Evolutionary conservation across 2,329 filamentous ascomycete genomes (phyloP), one percentile per base, ranked within the genome.

Genomic region (Phyllosticta paracitricarpa): DNA sequence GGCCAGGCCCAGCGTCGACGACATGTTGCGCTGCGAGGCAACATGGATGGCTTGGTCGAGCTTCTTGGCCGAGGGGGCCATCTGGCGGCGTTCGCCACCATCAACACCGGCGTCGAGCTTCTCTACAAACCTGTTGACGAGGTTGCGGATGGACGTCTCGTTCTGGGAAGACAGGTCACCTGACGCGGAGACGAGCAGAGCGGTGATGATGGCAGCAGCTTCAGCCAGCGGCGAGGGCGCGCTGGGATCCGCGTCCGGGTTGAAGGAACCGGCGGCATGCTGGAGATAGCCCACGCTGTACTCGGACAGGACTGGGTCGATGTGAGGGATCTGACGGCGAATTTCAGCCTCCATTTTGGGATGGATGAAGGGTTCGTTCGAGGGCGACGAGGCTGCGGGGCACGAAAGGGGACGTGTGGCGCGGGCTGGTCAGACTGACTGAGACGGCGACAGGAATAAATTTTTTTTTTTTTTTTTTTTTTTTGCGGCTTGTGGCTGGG

Each of bases 31-130:
- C 77, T 96, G 91, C 26, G 92, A 87, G 73, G 91, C 90, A 69
- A 99, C 93, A 76, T 97, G 90, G 75, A 97, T 90, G 63, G 92
- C 89, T 75, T 97, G 92, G 70, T 97, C 94, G 22, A 99, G 84
- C 69, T 91, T 89, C 75, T 82, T 91, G 63, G 93, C 89, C 7
- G 85, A 84, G 22, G 90, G 88, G 9, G 89, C 89, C 67, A 87
- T 84, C 70, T 87, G 85, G 65, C 82, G 79, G 58, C 82, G 81
- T 74, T 91, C 84, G 56, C 85, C 82, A 74, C 85, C 82, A 74
- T 87, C 81, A 57, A 79, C 71, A 61, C 86, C 89, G 77, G 90
- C 88, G 71, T 86, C 88, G 67, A 97, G 87, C 68, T 86, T 88
- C 64, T 87, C 82, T 61, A 96, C 89, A 83, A 96, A 96, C 77